These are phyloP conservation scores for Saprolegnia parasitica DNA, from an alignment of 352 stramenopile genomes.

Conservation along the genomic window DNA sequence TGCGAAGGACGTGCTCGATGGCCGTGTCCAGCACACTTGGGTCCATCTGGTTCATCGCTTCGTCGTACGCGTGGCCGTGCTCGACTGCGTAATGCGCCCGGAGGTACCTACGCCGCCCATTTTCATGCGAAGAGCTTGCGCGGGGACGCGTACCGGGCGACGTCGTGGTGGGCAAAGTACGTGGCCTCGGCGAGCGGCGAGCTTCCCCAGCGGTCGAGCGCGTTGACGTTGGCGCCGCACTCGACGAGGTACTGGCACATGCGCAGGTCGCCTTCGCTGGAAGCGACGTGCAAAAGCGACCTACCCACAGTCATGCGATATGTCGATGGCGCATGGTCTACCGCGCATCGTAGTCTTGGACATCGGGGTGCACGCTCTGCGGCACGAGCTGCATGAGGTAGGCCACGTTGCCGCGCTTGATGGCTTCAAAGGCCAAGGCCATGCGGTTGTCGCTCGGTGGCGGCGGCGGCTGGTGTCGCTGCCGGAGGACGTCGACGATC, in stretches of 20 bases:
- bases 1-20: slow-evolving; percentile 61
- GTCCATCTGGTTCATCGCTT: slow-evolving; percentile 63
- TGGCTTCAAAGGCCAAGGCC: slow-evolving; percentile 50
- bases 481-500: slow-evolving; percentile 61
- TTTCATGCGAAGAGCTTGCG: neutral
- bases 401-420: slow-evolving; percentile 48
- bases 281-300: slow-evolving; percentile 67
- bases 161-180: slow-evolving; percentile 71
- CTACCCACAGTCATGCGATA: slow-evolving; percentile 27
- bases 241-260: slow-evolving; percentile 62
- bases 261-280: slow-evolving; percentile 53
- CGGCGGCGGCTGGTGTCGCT: slow-evolving; percentile 43
- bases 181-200: slow-evolving; percentile 68
- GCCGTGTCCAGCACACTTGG: slow-evolving; percentile 46
- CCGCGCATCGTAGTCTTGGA: slow-evolving; percentile 65
- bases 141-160: slow-evolving; percentile 39
- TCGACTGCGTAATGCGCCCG: slow-evolving; percentile 59
- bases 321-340: neutral
- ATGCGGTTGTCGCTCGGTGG: slow-evolving; percentile 38
- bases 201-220: slow-evolving; percentile 72
- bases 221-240: slow-evolving; percentile 68
- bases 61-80: slow-evolving; percentile 48
- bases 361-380: slow-evolving; percentile 49
- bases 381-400: slow-evolving; percentile 53
- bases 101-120: slow-evolving; percentile 33